Base-by-base conservation (phyloP, 306 rosid species). In the Abrus precatorius region DNA sequence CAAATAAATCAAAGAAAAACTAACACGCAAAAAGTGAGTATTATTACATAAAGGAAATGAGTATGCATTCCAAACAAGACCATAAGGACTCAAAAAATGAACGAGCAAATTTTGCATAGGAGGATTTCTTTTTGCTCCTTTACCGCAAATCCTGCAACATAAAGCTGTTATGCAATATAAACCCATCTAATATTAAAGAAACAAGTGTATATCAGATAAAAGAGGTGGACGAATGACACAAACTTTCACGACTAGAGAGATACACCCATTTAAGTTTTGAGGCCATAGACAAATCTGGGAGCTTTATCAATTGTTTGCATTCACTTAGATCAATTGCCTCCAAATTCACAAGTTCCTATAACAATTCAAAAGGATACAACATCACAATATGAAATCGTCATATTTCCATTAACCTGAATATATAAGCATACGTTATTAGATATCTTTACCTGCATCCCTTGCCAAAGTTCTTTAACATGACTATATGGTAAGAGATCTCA, bases 241-340 rank as follows among this genome's bases (percentile, higher is more conserved):
- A 36, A 20, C 29, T 67, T 4, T 10, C 27, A 73, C 81, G 82
- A 7, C 7, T 33, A 0, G 80, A 52, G 2, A 85, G 83, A 69
- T 45, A 1, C 29, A 85, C 5, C 50, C 3, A n/a, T 61, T 60
- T 80, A 63, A 85, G 78, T 57, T 29, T 72, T 12, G 11, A 30
- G 0, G 85, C 83, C 45, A 5, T 14, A 0, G 78, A 72, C 12
- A 82, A 57, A n/a, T 85, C 85, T 1, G 85, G 78, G 3, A 82
- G 32, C 45, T 76, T 54, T 3, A 2, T 48, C 20, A 81, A 60
- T 1, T 12, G 2, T 0, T 2, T 41, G 20, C 81, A 72, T 5
- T 48, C 63, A 5, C 32, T 2, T 9, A 77, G 11, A 1, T 76
- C 49, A 4, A 81, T 1, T 49, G 0, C 6, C 34, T 43, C 79